Percentiles rank a stretch among this genome's conserved stretches.
phyloP scores from a whole-genome alignment of 768 basidiomycete genomes.

The Agaricus subrufescens region DNA sequence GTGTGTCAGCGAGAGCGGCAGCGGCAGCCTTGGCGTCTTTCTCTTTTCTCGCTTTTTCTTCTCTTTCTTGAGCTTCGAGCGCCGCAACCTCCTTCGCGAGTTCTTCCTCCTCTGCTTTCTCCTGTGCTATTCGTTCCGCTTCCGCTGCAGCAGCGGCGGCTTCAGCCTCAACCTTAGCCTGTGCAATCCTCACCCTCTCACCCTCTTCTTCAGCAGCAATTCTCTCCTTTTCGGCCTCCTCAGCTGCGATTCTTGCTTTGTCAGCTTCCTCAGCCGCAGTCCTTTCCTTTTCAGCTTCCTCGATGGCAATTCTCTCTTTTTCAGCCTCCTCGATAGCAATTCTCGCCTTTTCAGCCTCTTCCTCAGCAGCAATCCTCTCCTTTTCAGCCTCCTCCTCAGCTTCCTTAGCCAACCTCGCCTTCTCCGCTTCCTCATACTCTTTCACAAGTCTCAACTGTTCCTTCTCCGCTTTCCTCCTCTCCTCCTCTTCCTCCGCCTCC shows the following conservation, averaged over 20 bases:
- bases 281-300: neutral
- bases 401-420: neutral
- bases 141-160: constrained; percentile 9
- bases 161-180: constrained; percentile 6
- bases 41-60: neutral
- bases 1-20: neutral
- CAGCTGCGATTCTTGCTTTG: constrained; percentile 6
- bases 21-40: constrained; percentile 4
- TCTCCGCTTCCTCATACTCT: constrained; percentile 10
- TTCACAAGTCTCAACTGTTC: constrained; percentile 3
- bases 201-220: constrained; percentile 6
- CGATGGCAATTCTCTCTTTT: constrained; percentile 4
- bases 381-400: neutral
- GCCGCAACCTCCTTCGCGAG: neutral
- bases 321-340: constrained; percentile 7
- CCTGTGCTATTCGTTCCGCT: neutral
- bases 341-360: neutral
- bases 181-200: neutral
- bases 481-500: constrained; percentile 9
- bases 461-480: constrained; percentile 1
- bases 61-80: neutral
- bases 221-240: neutral
- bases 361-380: too few relatives aligned
- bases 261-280: constrained; percentile 10
- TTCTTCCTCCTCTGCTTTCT: constrained; percentile 9